A percentile compares a stretch with the other conserved stretches of the same genome.
These are phyloP conservation scores for Cutaneotrichosporon sp. DNA, from an alignment of 1,284 basidiomycete genomes.

Conservation along the genomic window DNA sequence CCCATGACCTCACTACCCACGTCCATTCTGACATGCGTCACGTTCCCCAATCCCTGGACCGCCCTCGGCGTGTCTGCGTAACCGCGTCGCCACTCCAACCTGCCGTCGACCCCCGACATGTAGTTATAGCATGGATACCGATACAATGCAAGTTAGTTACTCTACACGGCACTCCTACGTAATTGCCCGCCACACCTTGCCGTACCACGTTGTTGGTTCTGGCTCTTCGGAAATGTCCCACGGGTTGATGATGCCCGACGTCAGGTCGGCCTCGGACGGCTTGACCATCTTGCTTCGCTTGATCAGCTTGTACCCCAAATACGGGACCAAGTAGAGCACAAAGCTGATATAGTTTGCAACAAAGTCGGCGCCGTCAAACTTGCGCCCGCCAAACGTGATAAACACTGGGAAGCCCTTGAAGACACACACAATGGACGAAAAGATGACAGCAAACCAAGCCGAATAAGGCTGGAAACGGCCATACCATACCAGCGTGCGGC, in stretches of 20 bases:
- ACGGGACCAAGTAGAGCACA: constrained; percentile 68
- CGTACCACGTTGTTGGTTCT: constrained; percentile 19
- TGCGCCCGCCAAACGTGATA: constrained; percentile 21
- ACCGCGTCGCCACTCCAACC: too few relatives aligned
- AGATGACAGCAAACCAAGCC: constrained; percentile 32
- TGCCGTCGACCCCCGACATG: background rate
- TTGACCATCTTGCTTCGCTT: constrained; percentile 32
- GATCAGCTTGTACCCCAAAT: constrained; percentile 54
- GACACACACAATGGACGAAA: constrained; percentile 29
- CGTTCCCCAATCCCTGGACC: too few relatives aligned
- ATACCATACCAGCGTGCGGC: constrained; percentile 26
- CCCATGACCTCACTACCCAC: too few relatives aligned
- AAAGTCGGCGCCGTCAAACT: constrained; percentile 18
- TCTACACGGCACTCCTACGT: constrained; percentile 6
- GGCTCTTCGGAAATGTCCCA: constrained; percentile 23
- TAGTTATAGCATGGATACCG: constrained; percentile 1
- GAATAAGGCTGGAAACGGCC: constrained; percentile 33
- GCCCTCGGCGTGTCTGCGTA: too few relatives aligned
- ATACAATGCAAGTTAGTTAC: background rate
- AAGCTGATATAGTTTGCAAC: constrained; percentile 34
- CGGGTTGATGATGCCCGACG: constrained; percentile 23
- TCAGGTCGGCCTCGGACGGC: constrained; percentile 17
- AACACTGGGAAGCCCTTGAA: constrained; percentile 37
- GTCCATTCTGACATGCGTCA: too few relatives aligned
- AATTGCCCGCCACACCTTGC: constrained; percentile 15